Evolutionary conservation across 345 rosid species (phyloP).

Genomic region (Barbarea vulgaris): DNA sequence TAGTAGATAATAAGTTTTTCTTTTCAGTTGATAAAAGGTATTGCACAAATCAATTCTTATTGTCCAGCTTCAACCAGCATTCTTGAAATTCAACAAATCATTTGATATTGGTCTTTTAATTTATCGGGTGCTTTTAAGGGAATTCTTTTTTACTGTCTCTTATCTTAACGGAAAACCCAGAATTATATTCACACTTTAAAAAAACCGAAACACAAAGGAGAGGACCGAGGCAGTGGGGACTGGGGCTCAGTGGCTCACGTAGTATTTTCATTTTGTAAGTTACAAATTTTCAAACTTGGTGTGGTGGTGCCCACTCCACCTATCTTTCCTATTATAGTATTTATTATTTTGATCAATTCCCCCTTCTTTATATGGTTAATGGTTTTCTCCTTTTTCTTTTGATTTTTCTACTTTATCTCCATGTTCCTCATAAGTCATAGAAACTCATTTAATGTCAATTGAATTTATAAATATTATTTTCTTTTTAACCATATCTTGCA

Average conservation of each 20-base stretch:
- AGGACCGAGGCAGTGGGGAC: constrained; percentile 6
- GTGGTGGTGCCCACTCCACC: constrained; percentile 15
- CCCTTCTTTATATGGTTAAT: constrained; percentile 16
- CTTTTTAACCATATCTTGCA: neutral
- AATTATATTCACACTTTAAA: no score
- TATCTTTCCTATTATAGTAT: constrained; percentile 38
- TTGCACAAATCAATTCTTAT: no score
- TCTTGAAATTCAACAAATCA: no score
- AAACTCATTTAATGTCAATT: constrained; percentile 6
- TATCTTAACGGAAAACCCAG: neutral
- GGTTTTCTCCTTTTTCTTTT: constrained; percentile 11
- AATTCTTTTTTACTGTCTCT: no score
- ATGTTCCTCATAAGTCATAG: constrained; percentile 13
- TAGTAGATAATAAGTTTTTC: no score
- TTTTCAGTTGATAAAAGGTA: neutral
- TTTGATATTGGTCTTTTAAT: no score
- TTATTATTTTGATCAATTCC: constrained; percentile 15
- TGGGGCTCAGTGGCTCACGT: constrained; percentile 22
- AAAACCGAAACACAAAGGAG: neutral
- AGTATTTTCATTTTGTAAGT: constrained; percentile 1
- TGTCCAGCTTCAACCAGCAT: no score
- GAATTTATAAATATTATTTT: neutral
- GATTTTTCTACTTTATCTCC: neutral
- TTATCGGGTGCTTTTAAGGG: no score
- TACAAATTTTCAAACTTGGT: constrained; percentile 13